Evolutionary conservation across 306 rosid genomes (phyloP).

Genomic region (Trichosanthes cucumerina): DNA sequence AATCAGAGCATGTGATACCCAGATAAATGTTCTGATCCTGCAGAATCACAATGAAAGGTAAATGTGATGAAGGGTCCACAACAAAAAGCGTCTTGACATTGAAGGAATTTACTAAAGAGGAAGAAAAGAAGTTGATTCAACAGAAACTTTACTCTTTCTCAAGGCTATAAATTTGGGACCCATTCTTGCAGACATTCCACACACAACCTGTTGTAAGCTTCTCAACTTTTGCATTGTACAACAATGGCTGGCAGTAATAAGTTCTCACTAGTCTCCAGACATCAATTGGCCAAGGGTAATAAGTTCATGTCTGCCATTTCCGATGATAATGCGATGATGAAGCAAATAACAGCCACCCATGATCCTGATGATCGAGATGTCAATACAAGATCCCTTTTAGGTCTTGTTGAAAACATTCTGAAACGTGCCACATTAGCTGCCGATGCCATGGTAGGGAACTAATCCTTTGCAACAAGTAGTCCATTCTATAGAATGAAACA

Average conservation of each 20-base stretch:
- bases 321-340: constrained; percentile 33
- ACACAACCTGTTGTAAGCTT: not conserved
- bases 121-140: constrained; percentile 50
- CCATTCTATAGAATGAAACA: not conserved
- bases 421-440: constrained; percentile 19
- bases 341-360: constrained; percentile 36
- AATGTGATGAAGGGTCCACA: constrained; percentile 10
- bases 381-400: constrained; percentile 40
- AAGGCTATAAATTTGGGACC: constrained; percentile 3
- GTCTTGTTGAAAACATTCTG: constrained; percentile 45
- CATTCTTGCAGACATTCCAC: not conserved
- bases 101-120: constrained; percentile 16
- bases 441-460: constrained; percentile 18
- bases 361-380: constrained; percentile 32
- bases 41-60: not conserved
- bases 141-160: constrained; percentile 30
- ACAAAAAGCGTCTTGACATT: constrained; percentile 15
- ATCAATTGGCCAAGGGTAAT: constrained; percentile 29
- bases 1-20: not conserved
- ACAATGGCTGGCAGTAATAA: constrained; percentile 9
- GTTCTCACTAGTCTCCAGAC: constrained; percentile 22
- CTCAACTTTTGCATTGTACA: not conserved
- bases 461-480: not conserved
- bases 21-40: constrained; percentile 1
- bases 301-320: constrained; percentile 14